phyloP scores from a whole-genome alignment of 164 flowering plant genomes.

The Vitis rupestris region DNA sequence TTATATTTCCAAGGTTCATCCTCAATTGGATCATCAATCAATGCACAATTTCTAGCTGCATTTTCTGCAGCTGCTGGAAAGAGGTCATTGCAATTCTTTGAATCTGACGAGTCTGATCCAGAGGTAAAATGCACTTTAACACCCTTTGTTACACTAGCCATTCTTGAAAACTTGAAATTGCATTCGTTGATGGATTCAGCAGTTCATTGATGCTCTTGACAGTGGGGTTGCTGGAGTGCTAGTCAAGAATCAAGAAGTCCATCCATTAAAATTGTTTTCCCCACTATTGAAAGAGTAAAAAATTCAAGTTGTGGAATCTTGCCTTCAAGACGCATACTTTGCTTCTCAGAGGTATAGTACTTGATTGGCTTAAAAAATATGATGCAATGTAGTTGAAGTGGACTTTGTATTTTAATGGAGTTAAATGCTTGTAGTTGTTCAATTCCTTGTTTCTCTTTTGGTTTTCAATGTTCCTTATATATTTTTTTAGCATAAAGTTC shows the following conservation, averaged over 20 bases:
- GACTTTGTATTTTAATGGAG: no score
- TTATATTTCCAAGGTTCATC: slow-evolving; percentile 56
- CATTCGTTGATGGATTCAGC: neutral
- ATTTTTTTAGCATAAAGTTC: no score
- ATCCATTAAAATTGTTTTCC: slow-evolving; percentile 69
- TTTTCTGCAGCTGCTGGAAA: slow-evolving; percentile 91
- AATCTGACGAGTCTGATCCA: slow-evolving; percentile 94
- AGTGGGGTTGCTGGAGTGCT: slow-evolving; percentile 95
- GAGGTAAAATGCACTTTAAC: slow-evolving; percentile 45
- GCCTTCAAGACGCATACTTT: no score
- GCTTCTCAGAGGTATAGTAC: slow-evolving; percentile 36
- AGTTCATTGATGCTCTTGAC: slow-evolving; percentile 20
- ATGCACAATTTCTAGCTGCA: slow-evolving; percentile 76
- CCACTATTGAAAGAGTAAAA: slow-evolving; percentile 80
- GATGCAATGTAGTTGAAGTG: no score
- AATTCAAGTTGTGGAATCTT: slow-evolving; percentile 19
- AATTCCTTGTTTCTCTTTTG: no score
- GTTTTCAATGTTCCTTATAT: no score
- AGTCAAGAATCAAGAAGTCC: slow-evolving; percentile 69
- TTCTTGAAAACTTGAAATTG: neutral
- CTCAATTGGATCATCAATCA: slow-evolving; percentile 75
- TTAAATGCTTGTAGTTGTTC: no score
- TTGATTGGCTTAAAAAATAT: neutral
- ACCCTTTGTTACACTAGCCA: neutral
- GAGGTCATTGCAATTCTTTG: slow-evolving; percentile 42